Base-by-base conservation (phyloP, 2,329 filamentous ascomycete genomes). In the Epichloe baconii region DNA sequence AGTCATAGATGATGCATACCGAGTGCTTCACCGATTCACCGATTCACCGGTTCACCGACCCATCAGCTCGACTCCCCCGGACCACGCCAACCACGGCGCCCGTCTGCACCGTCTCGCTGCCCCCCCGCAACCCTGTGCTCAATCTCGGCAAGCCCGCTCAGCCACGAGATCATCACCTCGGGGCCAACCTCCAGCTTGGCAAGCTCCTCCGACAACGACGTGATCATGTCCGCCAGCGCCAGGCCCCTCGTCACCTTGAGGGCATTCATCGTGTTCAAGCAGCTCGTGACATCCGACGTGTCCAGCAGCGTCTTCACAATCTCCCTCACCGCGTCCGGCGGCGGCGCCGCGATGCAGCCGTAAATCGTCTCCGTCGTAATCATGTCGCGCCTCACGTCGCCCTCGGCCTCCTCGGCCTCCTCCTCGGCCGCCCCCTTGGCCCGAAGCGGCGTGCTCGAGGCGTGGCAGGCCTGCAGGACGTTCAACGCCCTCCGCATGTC, bases 401-500 rank as follows among this genome's bases (percentile, higher is more conserved):
- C 73, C 55, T 83, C 77, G 68, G 78, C 73, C 55, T 85, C 72
- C 23, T 23, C 5, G 54, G 75, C 74, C 5, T 78, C 74, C 5
- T 78, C 67, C 64, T 80, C 81, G 35, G 82, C 76, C 2, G 70
- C 76, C 58, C 79, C 72, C 60, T 76, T 80, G 41, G 76, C 67
- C 50, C 79, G 77, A 26, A 89, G 71, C 0, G 85, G 86, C 41
- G 82, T 79, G 81, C 88, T 94, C 55, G 89, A 95, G 36, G 93
- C 93, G 65, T 97, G 88, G 58, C 93, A 98, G 8, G 93, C 93
- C 70, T 98, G 93, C 31, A 98, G 75, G 10, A 98, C 93, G 62
- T 98, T 98, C 58, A 98, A 68, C 0, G 93, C 90, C 56, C 93
- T 76, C 62, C 93, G 79, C 93, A 98, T 98, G 64, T 98, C 93